These are phyloP conservation scores for Actinomortierella wolfii DNA, from an alignment of 371 early-diverging fungal species.

Conservation along the genomic window DNA sequence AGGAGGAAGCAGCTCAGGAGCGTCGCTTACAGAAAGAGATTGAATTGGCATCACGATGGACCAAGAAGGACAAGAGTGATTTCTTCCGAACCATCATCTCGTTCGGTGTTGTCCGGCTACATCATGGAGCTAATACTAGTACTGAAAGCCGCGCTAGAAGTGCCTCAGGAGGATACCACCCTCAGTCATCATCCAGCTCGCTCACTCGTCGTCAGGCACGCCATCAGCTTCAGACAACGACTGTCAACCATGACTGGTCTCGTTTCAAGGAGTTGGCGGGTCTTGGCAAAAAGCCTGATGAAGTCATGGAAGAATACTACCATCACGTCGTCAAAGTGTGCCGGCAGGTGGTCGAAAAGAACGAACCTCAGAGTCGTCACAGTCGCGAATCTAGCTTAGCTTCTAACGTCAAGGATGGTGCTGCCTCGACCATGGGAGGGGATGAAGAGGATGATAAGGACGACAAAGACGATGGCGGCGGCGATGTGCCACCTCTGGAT, in stretches of 20 bases:
- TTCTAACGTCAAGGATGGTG: constrained; percentile 11
- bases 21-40: constrained; percentile 49
- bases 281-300: constrained; percentile 71
- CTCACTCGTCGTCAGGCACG: constrained; percentile 20
- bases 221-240: constrained; percentile 1
- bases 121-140: constrained; percentile 2
- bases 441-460: constrained; percentile 21
- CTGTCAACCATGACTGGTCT: constrained; percentile 56
- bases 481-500: constrained; percentile 64
- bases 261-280: constrained; percentile 75
- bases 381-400: constrained; percentile 56
- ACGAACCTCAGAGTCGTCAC: constrained; percentile 14
- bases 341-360: constrained; percentile 59
- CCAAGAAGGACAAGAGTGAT: constrained; percentile 71
- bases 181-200: constrained; percentile 14
- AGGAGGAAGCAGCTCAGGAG: constrained; percentile 54
- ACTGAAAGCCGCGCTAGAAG: too few species aligned
- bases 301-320: constrained; percentile 68
- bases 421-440: neutral
- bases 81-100: constrained; percentile 74
- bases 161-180: constrained; percentile 16
- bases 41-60: constrained; percentile 63
- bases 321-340: constrained; percentile 60
- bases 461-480: constrained; percentile 50
- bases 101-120: constrained; percentile 64